Evolutionary conservation across 352 stramenopile genomes (phyloP).

Genomic region (Globisporangium mamillatum): DNA sequence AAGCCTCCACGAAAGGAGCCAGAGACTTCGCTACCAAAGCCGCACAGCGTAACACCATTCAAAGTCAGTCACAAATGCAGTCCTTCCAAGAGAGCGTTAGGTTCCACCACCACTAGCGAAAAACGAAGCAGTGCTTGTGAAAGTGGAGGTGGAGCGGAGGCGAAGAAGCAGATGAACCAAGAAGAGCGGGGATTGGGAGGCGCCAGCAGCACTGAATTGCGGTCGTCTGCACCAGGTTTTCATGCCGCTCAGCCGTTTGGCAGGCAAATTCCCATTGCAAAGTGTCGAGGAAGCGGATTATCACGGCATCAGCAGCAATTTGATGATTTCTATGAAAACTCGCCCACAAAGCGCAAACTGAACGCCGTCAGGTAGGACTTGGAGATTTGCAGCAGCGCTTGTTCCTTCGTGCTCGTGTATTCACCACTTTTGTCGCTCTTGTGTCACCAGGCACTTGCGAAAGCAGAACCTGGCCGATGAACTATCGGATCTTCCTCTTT

Average conservation of each 20-base stretch:
- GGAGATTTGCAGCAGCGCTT: background rate
- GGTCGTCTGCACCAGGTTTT: background rate
- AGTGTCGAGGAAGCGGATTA: background rate
- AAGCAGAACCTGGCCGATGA: conserved; percentile 20
- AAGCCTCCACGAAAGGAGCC: background rate
- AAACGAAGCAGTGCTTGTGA: background rate
- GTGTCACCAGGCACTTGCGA: conserved; percentile 19
- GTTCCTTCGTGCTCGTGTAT: background rate
- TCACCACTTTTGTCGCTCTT: background rate
- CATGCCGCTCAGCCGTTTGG: background rate
- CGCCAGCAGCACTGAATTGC: too few species aligned
- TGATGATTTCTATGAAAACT: conserved; percentile 13
- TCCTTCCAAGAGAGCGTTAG: background rate
- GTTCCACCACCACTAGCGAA: too few species aligned
- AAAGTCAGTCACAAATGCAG: background rate
- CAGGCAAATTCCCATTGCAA: background rate
- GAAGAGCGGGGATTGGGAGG: background rate
- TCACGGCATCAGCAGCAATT: background rate
- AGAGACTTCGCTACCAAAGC: background rate
- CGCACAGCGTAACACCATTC: background rate
- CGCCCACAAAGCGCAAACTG: conserved; percentile 28
- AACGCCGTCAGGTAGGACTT: conserved; percentile 23
- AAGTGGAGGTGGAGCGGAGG: background rate
- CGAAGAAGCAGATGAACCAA: background rate
- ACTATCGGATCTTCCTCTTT: background rate